Conservation (phyloP, 768 basidiomycete genomes). For the Exidia glandulosa region DNA sequence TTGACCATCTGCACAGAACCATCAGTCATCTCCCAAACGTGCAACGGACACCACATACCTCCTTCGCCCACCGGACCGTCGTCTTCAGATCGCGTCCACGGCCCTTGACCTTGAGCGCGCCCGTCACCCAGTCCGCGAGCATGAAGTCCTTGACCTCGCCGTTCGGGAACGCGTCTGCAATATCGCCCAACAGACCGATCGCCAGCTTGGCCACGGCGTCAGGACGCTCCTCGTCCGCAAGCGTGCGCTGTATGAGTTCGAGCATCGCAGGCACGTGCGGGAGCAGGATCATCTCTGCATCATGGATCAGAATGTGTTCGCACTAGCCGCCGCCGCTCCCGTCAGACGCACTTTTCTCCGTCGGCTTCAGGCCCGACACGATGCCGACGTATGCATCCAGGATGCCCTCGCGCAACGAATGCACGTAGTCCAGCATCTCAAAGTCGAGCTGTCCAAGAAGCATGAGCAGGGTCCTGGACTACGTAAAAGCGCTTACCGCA, state of each 20-base stretch:
- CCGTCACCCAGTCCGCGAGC: conserved; percentile 68
- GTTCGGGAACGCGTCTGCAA: conserved; percentile 77
- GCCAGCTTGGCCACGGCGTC: conserved; percentile 65
- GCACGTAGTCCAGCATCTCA: conserved; percentile 87
- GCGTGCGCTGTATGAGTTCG: conserved; percentile 67
- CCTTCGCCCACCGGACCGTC: conserved; percentile 87
- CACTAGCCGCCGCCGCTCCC: neutral
- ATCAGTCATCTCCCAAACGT: neutral
- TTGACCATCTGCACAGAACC: conserved; percentile 53
- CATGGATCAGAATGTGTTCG: neutral
- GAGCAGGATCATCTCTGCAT: conserved; percentile 41
- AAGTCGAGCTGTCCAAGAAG: conserved; percentile 51
- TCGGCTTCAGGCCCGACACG: conserved; percentile 80
- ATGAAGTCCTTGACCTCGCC: conserved; percentile 74
- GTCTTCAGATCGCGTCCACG: conserved; percentile 72
- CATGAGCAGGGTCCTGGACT: neutral
- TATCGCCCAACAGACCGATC: conserved; percentile 84
- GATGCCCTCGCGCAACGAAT: conserved; percentile 84
- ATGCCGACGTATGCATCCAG: conserved; percentile 95
- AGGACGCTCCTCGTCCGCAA: conserved; percentile 72
- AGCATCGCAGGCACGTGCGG: conserved; percentile 65
- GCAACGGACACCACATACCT: conserved; percentile 36
- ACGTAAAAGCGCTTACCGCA: conserved; percentile 47
- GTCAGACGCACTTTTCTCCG: conserved; percentile 52
- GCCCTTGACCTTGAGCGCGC: conserved; percentile 59